Percentiles rank a stretch among this genome's conserved stretches.
Evolutionary conservation across 768 basidiomycete genomes (phyloP).

Genomic region (Lyophyllum shimeji): DNA sequence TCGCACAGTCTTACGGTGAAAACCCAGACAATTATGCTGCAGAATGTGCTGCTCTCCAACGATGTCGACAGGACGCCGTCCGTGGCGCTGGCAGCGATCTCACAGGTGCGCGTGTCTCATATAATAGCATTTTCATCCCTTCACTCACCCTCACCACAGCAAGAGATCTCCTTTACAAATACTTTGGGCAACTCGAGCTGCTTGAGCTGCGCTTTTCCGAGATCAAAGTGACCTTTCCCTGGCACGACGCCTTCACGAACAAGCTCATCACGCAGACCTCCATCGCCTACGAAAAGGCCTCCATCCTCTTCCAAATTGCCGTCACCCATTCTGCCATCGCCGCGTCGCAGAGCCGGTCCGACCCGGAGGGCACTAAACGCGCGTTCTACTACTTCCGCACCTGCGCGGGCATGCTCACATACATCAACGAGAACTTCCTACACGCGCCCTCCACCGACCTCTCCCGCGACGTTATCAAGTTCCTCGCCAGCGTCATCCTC

Average conservation of each 20-base stretch:
- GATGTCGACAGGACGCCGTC: constrained; percentile 95
- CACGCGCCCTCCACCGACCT: constrained; percentile 97
- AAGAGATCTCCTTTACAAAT: constrained; percentile 95
- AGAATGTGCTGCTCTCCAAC: constrained; percentile 82
- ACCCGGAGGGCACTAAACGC: constrained; percentile 90
- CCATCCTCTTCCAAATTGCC: constrained; percentile 94
- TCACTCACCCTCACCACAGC: constrained; percentile 40
- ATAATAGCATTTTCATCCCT: not conserved
- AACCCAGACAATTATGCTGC: constrained; percentile 83
- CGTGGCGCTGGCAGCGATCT: constrained; percentile 93
- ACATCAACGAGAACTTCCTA: constrained; percentile 99
- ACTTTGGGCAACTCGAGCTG: constrained; percentile 98
- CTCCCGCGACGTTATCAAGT: constrained; percentile 91
- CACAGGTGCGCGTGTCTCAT: constrained; percentile 25
- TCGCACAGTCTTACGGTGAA: constrained; percentile 92
- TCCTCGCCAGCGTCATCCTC: constrained; percentile 81
- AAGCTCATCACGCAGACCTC: constrained; percentile 95
- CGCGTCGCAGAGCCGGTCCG: constrained; percentile 76
- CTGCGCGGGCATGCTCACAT: constrained; percentile 94
- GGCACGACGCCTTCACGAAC: constrained; percentile 95
- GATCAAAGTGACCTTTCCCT: constrained; percentile 93
- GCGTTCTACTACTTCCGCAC: constrained; percentile 90
- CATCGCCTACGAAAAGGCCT: constrained; percentile 97
- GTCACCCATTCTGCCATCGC: constrained; percentile 93
- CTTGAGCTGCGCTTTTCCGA: constrained; percentile 96